Evolutionary conservation across 805 yeast genomes (phyloP).

Genomic region (Sugiyamaella lignohabitans): DNA sequence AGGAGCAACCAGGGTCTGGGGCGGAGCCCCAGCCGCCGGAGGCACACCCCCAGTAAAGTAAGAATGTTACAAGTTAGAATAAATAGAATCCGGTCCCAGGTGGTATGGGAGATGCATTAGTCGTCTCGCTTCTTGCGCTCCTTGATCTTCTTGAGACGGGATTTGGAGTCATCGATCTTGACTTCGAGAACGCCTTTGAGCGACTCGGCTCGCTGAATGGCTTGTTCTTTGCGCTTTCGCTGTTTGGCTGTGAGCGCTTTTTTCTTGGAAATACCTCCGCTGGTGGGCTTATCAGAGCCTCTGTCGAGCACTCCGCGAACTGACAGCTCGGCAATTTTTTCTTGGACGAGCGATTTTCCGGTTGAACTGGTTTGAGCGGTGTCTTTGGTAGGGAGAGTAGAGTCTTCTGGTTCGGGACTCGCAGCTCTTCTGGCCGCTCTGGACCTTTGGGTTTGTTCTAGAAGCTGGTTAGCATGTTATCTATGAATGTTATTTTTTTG

Average conservation of each 20-base stretch:
- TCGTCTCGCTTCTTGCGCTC: constrained; percentile 17
- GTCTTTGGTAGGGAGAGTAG: background rate
- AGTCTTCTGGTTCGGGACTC: constrained; percentile 11
- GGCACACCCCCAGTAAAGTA: too few relatives aligned
- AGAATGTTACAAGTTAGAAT: background rate
- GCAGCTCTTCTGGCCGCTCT: constrained; percentile 16
- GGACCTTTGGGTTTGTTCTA: constrained; percentile 13
- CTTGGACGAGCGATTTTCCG: constrained; percentile 24
- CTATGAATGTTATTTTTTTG: too few relatives aligned
- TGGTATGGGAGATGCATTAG: background rate
- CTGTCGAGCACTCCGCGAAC: constrained; percentile 18
- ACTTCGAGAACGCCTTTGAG: constrained; percentile 24
- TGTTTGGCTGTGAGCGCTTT: constrained; percentile 20
- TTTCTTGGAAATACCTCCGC: constrained; percentile 11
- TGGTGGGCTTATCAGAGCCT: constrained; percentile 2
- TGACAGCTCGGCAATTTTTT: constrained; percentile 22
- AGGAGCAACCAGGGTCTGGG: too few relatives aligned
- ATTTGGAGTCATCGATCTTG: constrained; percentile 26
- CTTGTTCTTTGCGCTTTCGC: constrained; percentile 14
- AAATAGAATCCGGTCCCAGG: background rate
- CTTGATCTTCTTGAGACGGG: constrained; percentile 23
- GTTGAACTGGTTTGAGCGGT: constrained; percentile 1
- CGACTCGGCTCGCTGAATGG: constrained; percentile 19
- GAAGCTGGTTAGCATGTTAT: too few relatives aligned
- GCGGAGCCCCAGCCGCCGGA: too few relatives aligned